These are phyloP conservation scores for Rosa multiflora DNA, from an alignment of 306 rosid genomes.

Conservation along the genomic window DNA sequence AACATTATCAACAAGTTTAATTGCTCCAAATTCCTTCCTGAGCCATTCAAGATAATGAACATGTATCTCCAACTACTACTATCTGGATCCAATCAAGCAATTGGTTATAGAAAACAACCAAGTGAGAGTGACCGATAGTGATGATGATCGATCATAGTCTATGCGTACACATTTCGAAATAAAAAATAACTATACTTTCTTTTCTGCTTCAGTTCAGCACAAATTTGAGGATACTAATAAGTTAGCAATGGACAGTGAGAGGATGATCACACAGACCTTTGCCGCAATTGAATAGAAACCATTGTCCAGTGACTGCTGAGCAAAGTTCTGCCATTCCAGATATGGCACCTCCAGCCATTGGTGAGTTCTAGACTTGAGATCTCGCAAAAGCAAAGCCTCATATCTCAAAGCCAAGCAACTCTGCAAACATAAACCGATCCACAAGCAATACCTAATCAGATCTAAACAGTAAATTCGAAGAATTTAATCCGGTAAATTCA, in stretches of 20 bases:
- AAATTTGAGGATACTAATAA: background rate
- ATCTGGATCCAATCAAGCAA: too few relatives aligned
- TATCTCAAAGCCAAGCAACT: conserved; percentile 90
- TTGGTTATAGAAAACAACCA: too few relatives aligned
- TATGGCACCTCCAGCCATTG: conserved; percentile 58
- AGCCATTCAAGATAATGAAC: too few relatives aligned
- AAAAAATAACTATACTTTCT: background rate
- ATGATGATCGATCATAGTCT: background rate
- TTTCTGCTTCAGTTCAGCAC: background rate
- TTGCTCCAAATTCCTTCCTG: background rate
- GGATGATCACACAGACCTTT: conserved; percentile 36
- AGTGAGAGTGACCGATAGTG: background rate
- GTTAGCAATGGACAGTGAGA: background rate
- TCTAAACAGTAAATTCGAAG: background rate
- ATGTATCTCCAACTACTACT: too few relatives aligned
- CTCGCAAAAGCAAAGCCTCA: conserved; percentile 74
- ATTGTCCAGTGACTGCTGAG: conserved; percentile 48
- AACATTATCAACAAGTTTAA: background rate
- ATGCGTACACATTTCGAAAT: background rate
- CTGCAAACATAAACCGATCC: conserved; percentile 31
- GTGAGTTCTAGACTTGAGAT: conserved; percentile 44
- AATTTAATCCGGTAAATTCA: background rate
- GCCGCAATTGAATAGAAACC: conserved; percentile 62
- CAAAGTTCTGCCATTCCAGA: conserved; percentile 66
- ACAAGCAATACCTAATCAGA: conserved; percentile 1